These are phyloP conservation scores for Ustilago curta DNA, from an alignment of 1,284 basidiomycete genomes.

Conservation along the genomic window DNA sequence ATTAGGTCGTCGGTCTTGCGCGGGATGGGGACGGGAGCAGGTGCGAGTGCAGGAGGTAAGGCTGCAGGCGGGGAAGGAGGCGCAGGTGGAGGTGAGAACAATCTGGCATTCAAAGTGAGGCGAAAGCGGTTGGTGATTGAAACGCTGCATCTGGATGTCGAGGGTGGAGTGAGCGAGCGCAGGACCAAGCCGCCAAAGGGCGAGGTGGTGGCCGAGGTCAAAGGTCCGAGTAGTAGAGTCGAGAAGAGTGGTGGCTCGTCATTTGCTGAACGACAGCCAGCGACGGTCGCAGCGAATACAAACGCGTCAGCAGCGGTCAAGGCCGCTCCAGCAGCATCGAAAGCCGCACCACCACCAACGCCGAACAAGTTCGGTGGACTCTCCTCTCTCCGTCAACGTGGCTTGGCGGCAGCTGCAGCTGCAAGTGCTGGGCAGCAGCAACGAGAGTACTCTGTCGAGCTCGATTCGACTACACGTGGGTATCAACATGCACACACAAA, in stretches of 20 bases:
- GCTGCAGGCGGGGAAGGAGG: conserved; percentile 70
- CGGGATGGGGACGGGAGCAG: conserved; percentile 58
- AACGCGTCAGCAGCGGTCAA: neutral
- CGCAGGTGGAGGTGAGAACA: conserved; percentile 79
- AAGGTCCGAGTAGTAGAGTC: too few species aligned
- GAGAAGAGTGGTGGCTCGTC: conserved; percentile 2
- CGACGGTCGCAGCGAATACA: too few species aligned
- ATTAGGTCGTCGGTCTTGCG: conserved; percentile 58
- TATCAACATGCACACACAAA: conserved; percentile 13
- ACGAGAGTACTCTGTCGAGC: conserved; percentile 26
- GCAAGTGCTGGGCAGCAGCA: neutral
- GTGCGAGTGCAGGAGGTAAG: conserved; percentile 12
- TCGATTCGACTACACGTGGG: conserved; percentile 18
- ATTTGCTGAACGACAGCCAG: conserved; percentile 14
- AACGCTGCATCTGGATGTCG: conserved; percentile 90
- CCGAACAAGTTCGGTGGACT: conserved; percentile 32
- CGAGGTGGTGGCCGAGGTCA: neutral
- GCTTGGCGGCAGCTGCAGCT: conserved; percentile 27
- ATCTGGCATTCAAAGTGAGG: conserved; percentile 92
- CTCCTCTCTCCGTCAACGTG: conserved; percentile 37
- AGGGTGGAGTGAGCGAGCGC: conserved; percentile 88
- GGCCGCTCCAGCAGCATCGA: conserved; percentile 1
- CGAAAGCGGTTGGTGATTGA: conserved; percentile 88
- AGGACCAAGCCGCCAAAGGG: conserved; percentile 52
- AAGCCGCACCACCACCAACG: conserved; percentile 2